A percentile compares a stretch with the other conserved stretches of the same genome.
phyloP scores from a whole-genome alignment of 1,139 yeast genomes.

The Arxiozyma bovina region DNA sequence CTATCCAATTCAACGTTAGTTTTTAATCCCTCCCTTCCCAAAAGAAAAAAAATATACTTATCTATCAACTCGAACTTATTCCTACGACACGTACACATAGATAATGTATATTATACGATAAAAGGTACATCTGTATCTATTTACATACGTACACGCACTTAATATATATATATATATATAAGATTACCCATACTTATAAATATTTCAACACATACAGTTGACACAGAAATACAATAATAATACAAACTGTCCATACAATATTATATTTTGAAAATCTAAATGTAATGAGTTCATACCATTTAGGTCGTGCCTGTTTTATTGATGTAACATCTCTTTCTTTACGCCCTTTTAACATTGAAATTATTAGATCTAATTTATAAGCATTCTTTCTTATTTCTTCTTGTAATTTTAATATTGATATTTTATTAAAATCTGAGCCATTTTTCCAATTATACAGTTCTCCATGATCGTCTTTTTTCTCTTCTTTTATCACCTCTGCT shows the following conservation, averaged over 20 bases:
- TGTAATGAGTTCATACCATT: not conserved
- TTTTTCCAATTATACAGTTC: not conserved
- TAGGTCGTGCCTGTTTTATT: not conserved
- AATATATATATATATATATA: no score
- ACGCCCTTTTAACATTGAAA: slow-evolving; percentile 3
- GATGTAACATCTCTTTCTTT: not conserved
- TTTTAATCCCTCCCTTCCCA: no score
- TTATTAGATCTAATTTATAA: slow-evolving; percentile 19
- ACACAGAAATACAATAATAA: slow-evolving; percentile 23
- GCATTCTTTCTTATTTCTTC: slow-evolving; percentile 15
- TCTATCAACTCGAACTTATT: not conserved
- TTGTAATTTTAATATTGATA: slow-evolving; percentile 5
- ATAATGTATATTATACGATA: no score
- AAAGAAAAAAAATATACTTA: no score
- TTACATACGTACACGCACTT: not conserved
- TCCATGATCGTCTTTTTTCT: not conserved
- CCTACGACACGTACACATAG: not conserved
- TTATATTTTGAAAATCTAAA: slow-evolving; percentile 8
- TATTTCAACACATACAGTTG: slow-evolving; percentile 22
- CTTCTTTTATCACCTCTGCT: not conserved
- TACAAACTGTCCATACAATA: slow-evolving; percentile 25
- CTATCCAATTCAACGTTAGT: not conserved
- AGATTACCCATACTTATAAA: slow-evolving; percentile 5
- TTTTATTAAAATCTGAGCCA: not conserved
- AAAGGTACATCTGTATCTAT: not conserved